Evolutionary conservation across 176 grass and related monocot genomes (phyloP).

Genomic region (Oryza longistaminata): DNA sequence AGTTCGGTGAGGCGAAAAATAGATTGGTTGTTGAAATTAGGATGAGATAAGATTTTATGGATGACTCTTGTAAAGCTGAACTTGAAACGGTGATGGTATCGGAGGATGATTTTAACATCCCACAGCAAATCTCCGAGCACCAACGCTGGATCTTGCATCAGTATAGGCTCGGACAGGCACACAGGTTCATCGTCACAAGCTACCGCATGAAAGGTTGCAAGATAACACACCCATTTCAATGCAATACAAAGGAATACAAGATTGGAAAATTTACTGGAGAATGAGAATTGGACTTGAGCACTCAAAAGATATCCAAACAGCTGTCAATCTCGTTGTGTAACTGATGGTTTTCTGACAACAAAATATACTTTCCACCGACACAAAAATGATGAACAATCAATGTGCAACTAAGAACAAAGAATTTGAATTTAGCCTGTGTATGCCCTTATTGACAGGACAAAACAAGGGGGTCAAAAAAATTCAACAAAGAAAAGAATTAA

Average conservation of each 20-base stretch:
- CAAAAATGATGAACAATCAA: conserved; percentile 56
- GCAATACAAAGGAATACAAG: background rate
- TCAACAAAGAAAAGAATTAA: conserved; percentile 62
- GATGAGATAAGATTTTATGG: background rate
- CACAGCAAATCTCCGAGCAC: background rate
- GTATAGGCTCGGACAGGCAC: background rate
- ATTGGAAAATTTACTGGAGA: background rate
- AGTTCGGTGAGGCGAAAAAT: too few species aligned
- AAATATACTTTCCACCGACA: conserved; percentile 47
- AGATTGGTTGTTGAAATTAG: too few species aligned
- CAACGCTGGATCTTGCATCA: background rate
- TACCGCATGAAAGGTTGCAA: background rate
- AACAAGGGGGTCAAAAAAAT: conserved; percentile 46
- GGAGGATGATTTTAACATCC: background rate
- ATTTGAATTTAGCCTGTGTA: conserved; percentile 68
- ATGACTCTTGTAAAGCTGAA: background rate
- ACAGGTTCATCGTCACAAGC: background rate
- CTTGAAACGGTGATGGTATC: background rate
- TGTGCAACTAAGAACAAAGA: conserved; percentile 76
- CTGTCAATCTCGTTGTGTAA: conserved; percentile 28
- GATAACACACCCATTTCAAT: conserved; percentile 9
- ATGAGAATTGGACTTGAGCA: conserved; percentile 2
- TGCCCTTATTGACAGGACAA: conserved; percentile 72
- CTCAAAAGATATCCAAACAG: conserved; percentile 12
- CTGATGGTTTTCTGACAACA: conserved; percentile 30